A percentile compares a stretch with the other conserved stretches of the same genome.
Evolutionary conservation across 1,139 yeast species (phyloP).

Genomic region (Blastobotrys illinoisensis): DNA sequence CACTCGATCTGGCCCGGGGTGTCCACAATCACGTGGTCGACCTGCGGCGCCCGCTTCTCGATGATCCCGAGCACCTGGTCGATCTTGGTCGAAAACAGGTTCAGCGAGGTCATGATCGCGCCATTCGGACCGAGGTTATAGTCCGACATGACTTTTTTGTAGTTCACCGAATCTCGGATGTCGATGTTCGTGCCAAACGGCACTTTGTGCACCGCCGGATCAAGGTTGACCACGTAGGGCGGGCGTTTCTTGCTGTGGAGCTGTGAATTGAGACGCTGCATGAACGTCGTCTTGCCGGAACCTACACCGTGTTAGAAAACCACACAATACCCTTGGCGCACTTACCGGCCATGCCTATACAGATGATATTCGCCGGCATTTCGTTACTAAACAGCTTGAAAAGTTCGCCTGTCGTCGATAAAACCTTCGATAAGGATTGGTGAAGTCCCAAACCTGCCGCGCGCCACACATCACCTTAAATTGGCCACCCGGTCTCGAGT

Average conservation of each 20-base stretch:
- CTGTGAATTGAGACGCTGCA: constrained; percentile 91
- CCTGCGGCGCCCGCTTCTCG: constrained; percentile 64
- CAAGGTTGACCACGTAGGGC: constrained; percentile 86
- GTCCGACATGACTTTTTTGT: constrained; percentile 91
- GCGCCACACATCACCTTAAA: not conserved
- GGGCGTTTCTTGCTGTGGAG: constrained; percentile 61
- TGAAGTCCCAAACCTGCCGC: not conserved
- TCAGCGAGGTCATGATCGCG: constrained; percentile 92
- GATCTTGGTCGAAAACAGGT: constrained; percentile 87
- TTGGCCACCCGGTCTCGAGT: not conserved
- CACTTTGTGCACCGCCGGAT: constrained; percentile 90
- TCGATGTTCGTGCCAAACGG: constrained; percentile 95
- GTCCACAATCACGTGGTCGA: constrained; percentile 74
- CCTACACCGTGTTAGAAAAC: constrained; percentile 20
- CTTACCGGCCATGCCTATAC: constrained; percentile 92
- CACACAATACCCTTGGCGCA: not conserved
- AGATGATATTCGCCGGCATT: constrained; percentile 42
- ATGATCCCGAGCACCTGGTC: constrained; percentile 88
- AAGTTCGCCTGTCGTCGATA: not conserved
- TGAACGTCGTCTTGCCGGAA: constrained; percentile 95
- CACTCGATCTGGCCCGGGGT: constrained; percentile 99
- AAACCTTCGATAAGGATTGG: not conserved
- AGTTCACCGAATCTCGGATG: constrained; percentile 92
- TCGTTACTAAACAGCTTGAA: not conserved
- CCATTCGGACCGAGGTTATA: constrained; percentile 95